These are phyloP conservation scores for Kwoniella newhampshirensis DNA, from an alignment of 768 basidiomycete species.

Conservation along the genomic window DNA sequence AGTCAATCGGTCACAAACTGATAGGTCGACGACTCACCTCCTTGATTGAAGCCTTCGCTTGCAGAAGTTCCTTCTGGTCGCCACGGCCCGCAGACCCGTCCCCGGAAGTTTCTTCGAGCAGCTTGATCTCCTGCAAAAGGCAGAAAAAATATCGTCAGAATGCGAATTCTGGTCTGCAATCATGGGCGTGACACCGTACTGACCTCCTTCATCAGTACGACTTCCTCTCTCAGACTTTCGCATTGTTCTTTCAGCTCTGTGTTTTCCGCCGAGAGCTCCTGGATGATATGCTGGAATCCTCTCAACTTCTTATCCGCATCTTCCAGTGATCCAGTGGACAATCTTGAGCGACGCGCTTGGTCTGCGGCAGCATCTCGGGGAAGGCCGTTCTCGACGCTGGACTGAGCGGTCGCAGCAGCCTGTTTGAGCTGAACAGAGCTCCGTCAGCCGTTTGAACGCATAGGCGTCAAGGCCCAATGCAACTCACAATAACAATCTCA, in stretches of 20 bases:
- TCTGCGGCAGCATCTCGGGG: not conserved
- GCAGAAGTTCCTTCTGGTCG: conserved; percentile 57
- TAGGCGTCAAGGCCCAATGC: not conserved
- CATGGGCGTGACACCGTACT: too few relatives aligned
- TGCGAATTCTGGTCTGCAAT: not conserved
- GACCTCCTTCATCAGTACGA: conserved; percentile 72
- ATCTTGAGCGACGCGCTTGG: conserved; percentile 15
- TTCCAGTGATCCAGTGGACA: conserved; percentile 37
- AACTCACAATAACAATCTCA: conserved; percentile 30
- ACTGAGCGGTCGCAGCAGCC: not conserved
- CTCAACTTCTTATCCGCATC: conserved; percentile 41
- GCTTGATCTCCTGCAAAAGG: conserved; percentile 64
- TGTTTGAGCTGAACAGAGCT: conserved; percentile 11
- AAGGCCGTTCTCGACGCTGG: conserved; percentile 6
- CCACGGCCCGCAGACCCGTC: conserved; percentile 47
- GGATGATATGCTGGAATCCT: conserved; percentile 67
- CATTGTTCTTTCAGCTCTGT: conserved; percentile 63
- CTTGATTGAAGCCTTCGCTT: conserved; percentile 37
- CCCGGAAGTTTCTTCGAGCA: conserved; percentile 65
- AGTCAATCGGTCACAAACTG: not conserved
- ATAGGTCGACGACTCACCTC: conserved; percentile 27
- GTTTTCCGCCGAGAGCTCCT: conserved; percentile 83
- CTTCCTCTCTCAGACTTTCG: conserved; percentile 74
- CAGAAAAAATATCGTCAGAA: not conserved
- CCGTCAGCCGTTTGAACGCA: not conserved